Evolutionary conservation across 2,329 filamentous ascomycete genomes (phyloP), one percentile per base, ranked within the genome.

Genomic region (Ophiostoma quercus): DNA sequence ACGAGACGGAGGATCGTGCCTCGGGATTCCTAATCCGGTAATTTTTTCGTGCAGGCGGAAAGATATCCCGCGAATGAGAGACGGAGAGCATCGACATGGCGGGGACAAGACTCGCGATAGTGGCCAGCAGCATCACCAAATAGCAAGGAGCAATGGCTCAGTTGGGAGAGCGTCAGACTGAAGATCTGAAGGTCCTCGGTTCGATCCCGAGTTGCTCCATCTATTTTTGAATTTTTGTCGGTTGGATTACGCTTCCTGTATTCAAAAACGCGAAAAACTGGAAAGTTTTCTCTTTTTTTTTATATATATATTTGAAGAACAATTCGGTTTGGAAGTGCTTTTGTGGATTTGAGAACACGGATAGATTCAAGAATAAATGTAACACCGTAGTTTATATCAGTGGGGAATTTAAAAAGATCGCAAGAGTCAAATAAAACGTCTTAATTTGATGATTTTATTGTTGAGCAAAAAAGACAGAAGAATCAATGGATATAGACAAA

Each of bases 111-210:
- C 51, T 57, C n/a, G 51, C 22, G 51, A 57, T 57, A 57, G 51
- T 25, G 22, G 22, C 51, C 25, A 9, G 51, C n/a, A 57, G 51
- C 51, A 16, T 57, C 51, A 57, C 22, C 51, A 5, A 57, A 25
- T 25, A 57, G 22, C n/a, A 25, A 14, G 51, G 51, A 57, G 51
- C 51, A 57, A 57, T 57, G 51, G 51, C 51, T 57, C 51, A 57
- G 51, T 57, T 57, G 51, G 51, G 51, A 57, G 51, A 57, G 51
- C 51, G 51, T 57, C 51, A 57, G 51, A 57, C 51, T 57, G 51
- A 57, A 57, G 51, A 57, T 57, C 51, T 57, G 51, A 57, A 57
- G 51, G 51, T 57, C 51, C 51, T 57, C 51, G 51, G 51, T 57
- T 57, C 51, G 51, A 57, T 57, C 51, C 51, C 51, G 51, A 57